Evolutionary conservation across 2,329 filamentous ascomycete genomes (phyloP).

Genomic region (Plenodomus biglobosus): DNA sequence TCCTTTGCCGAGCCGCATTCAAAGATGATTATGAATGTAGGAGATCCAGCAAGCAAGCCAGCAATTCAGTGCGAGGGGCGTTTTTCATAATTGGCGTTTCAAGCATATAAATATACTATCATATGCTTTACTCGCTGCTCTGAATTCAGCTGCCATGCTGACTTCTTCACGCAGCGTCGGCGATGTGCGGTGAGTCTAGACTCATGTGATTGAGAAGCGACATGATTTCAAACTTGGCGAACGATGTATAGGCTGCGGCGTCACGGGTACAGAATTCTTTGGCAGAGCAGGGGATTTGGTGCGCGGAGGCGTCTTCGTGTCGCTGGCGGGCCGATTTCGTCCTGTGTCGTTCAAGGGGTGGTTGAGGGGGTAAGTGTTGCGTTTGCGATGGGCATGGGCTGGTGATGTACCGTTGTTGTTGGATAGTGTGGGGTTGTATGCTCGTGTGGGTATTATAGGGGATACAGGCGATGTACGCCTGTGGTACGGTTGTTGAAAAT

Average conservation of each 20-base stretch:
- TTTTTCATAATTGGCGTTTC: too few relatives aligned
- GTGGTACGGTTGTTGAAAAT: constrained; percentile 4
- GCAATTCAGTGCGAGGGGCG: too few relatives aligned
- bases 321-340: constrained; percentile 4
- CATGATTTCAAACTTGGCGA: constrained; percentile 24
- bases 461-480: constrained; percentile 2
- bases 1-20: too few relatives aligned
- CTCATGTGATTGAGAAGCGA: constrained; percentile 13
- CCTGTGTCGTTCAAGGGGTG: neutral
- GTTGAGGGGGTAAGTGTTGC: constrained; percentile 7
- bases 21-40: too few relatives aligned
- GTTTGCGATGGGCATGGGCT: constrained; percentile 1
- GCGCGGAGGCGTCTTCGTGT: constrained; percentile 1
- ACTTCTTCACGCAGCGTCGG: constrained; percentile 11
- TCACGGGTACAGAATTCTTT: neutral
- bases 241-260: constrained; percentile 2
- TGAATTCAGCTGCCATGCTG: neutral
- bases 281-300: constrained; percentile 3
- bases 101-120: too few relatives aligned
- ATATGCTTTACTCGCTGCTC: neutral
- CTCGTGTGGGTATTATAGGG: neutral
- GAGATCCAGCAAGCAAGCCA: too few relatives aligned
- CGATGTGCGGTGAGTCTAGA: constrained; percentile 9
- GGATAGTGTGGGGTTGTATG: neutral
- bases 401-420: neutral